Conservation (phyloP, 352 stramenopile species). For the Phytopythium oedochilum region DNA sequence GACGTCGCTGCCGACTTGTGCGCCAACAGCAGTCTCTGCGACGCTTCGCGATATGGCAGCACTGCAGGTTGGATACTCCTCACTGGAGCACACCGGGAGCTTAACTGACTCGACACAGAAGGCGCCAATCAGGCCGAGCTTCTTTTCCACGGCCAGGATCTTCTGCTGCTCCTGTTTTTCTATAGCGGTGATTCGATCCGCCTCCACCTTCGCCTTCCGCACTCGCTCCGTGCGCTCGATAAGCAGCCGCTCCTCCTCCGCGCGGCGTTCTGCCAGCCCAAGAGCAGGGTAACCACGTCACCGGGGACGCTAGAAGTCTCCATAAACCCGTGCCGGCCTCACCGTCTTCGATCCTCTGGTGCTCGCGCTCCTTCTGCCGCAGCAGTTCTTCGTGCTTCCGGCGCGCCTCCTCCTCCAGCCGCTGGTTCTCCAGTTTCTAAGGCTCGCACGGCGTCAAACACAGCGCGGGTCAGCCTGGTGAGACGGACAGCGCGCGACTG, state of each 20-base stretch:
- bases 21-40: conserved; percentile 1
- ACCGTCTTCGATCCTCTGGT: conserved; percentile 43
- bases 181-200: conserved; percentile 33
- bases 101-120: conserved; percentile 40
- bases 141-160: conserved; percentile 34
- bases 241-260: conserved; percentile 23
- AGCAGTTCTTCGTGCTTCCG: conserved; percentile 39
- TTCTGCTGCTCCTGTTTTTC: conserved; percentile 29
- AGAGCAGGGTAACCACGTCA: background rate
- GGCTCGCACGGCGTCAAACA: background rate
- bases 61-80: conserved; percentile 6
- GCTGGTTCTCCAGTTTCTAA: conserved; percentile 75
- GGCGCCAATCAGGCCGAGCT: conserved; percentile 37
- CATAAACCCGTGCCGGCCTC: no score
- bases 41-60: conserved; percentile 9
- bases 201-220: conserved; percentile 21
- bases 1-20: conserved; percentile 22
- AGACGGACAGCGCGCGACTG: background rate
- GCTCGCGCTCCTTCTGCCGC: conserved; percentile 36
- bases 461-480: background rate
- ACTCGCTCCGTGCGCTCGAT: conserved; percentile 25
- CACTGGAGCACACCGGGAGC: conserved; percentile 7
- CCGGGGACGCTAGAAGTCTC: background rate
- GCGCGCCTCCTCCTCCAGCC: conserved; percentile 47
- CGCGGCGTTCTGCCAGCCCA: conserved; percentile 24